Evolutionary conservation across 257 asterid species (phyloP), one percentile per base, ranked within the genome.

Genomic region (Coffea canephora): DNA sequence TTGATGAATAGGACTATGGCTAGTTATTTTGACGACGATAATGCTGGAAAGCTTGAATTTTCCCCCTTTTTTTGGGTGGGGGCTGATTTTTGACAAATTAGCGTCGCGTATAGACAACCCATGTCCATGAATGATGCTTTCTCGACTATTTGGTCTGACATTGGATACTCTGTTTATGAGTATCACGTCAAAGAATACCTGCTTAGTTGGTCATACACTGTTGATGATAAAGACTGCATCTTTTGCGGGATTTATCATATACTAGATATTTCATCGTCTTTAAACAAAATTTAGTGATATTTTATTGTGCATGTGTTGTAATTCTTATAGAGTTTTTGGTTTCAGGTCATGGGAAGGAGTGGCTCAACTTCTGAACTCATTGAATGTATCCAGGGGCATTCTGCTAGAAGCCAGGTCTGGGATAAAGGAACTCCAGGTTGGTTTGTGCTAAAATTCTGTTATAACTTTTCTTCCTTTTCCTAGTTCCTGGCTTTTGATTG

Each of bases 331-430:
- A 21, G 34, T 8, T 62, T 62, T 23, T 8, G 14, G 15, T 62
- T 62, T 62, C 68, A 62, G 68, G 36, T 62, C 10, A 62, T 23
- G 68, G 36, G 68, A 62, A n/a, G 68, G 36, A 62, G 25, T 62
- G 36, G 14, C 71, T 67, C 71, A 15, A 67, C 71, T 34, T 31
- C 48, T 67, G 59, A 72, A 72, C 62, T 45, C 16, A 48, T 72
- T 11, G 41, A 10, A 46, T 74, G 68, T 74, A 23, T 19, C n/a
- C 48, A 49, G 77, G 54, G 68, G 77, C 67, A 52, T 74, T 74
- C 65, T 6, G 43, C 21, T 54, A 19, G 27, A 41, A 74, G 61
- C 25, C 11, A 34, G 77, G 77, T 55, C 46, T 5, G n/a, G 68
- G 55, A 19, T 10, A 8, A 55, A 52, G 68, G 12, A 54, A 52